A percentile compares a stretch with the other conserved stretches of the same genome.
phyloP scores from a whole-genome alignment of 2,329 filamentous ascomycete genomes.

The Cladosporium colombiae region DNA sequence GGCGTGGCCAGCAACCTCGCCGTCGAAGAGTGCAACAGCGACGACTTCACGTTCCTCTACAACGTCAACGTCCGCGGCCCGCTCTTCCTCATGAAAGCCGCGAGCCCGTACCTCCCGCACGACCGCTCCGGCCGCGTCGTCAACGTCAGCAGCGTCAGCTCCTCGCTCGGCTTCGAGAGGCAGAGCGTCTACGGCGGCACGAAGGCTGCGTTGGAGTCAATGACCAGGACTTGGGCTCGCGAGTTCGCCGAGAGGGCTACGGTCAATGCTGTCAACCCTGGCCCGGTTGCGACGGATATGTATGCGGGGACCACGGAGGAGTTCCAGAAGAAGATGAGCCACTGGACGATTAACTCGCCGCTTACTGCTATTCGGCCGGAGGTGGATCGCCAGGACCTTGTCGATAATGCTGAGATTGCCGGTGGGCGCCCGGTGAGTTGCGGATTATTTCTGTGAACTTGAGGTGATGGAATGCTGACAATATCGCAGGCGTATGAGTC shows the following conservation, averaged over 20 bases:
- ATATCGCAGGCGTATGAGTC: slow-evolving; percentile 57
- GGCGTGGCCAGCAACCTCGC: slow-evolving; percentile 66
- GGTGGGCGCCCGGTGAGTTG: slow-evolving; percentile 55
- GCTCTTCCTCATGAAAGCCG: slow-evolving; percentile 73
- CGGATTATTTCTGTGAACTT: neutral
- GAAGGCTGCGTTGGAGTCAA: slow-evolving; percentile 67
- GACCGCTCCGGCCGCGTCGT: slow-evolving; percentile 68
- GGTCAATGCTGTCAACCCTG: slow-evolving; percentile 67
- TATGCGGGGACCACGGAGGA: slow-evolving; percentile 57
- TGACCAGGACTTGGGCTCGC: slow-evolving; percentile 68
- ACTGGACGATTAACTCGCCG: slow-evolving; percentile 65
- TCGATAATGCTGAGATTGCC: slow-evolving; percentile 42
- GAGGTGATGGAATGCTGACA: slow-evolving; percentile 15
- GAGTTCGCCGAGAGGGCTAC: slow-evolving; percentile 63
- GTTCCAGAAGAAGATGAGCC: slow-evolving; percentile 61
- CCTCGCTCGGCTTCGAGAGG: slow-evolving; percentile 57
- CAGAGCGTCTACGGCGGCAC: slow-evolving; percentile 66
- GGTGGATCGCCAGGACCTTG: slow-evolving; percentile 61
- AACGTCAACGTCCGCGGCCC: slow-evolving; percentile 81
- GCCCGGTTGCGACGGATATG: slow-evolving; percentile 68
- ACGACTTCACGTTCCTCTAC: slow-evolving; percentile 72
- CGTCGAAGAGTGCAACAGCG: slow-evolving; percentile 61
- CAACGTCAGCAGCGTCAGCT: slow-evolving; percentile 61
- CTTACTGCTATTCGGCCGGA: slow-evolving; percentile 62
- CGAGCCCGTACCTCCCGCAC: slow-evolving; percentile 65